Evolutionary conservation across 495 filamentous ascomycete genomes (phyloP).

Genomic region (Hyaloscypha bicolor): DNA sequence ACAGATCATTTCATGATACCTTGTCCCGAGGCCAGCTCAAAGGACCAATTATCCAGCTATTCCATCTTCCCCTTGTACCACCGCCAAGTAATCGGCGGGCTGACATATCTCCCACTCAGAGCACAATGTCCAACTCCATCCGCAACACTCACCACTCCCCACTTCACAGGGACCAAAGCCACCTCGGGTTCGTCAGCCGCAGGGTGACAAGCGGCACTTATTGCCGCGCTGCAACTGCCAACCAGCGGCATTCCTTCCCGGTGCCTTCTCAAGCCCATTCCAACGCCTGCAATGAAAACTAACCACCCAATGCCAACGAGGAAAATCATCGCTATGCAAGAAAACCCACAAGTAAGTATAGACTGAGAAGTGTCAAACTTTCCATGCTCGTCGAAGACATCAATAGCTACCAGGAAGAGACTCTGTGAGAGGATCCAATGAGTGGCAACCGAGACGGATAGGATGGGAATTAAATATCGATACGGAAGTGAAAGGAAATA

Average conservation of each 20-base stretch:
- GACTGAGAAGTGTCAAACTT: slow-evolving; percentile 10
- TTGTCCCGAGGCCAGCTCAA: slow-evolving; percentile 16
- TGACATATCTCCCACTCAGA: slow-evolving; percentile 25
- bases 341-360: slow-evolving; percentile 30
- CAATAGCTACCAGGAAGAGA: slow-evolving; percentile 32
- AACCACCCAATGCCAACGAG: slow-evolving; percentile 35
- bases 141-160: slow-evolving; percentile 38
- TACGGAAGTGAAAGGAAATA: slow-evolving; percentile 52
- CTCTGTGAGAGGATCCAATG: slow-evolving; percentile 35
- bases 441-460: slow-evolving; percentile 28
- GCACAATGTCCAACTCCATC: slow-evolving; percentile 22
- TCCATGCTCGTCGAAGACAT: slow-evolving; percentile 23
- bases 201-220: slow-evolving; percentile 53
- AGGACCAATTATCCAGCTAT: background rate
- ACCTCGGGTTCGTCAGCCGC: slow-evolving; percentile 22
- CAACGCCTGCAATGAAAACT: slow-evolving; percentile 33
- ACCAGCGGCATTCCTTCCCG: slow-evolving; percentile 43
- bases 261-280: slow-evolving; percentile 32
- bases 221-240: slow-evolving; percentile 44
- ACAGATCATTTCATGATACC: background rate
- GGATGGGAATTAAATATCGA: slow-evolving; percentile 42
- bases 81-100: slow-evolving; percentile 22
- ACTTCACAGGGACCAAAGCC: slow-evolving; percentile 34
- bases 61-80: slow-evolving; percentile 11
- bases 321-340: slow-evolving; percentile 35